These are phyloP conservation scores for Tolypocladium nubicola DNA, from an alignment of 2,329 filamentous ascomycete genomes.

Conservation along the genomic window DNA sequence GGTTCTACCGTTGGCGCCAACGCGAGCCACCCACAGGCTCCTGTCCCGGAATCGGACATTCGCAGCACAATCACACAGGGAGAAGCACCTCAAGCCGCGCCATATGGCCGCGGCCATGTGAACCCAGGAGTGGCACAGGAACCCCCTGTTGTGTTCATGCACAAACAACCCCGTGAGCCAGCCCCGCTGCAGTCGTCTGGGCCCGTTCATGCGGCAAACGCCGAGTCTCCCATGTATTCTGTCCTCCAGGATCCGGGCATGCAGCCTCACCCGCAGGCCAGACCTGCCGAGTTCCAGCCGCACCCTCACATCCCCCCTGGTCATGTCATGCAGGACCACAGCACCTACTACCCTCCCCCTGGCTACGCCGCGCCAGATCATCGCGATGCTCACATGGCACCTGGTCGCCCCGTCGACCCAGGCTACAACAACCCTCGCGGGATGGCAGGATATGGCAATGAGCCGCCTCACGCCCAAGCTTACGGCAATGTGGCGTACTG, in stretches of 20 bases:
- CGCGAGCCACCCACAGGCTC: constrained; percentile 2
- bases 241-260: constrained; percentile 1
- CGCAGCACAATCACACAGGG: constrained; percentile 4
- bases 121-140: constrained; percentile 7
- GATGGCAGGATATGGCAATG: constrained; percentile 19
- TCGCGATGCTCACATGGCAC: constrained; percentile 17
- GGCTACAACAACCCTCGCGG: constrained; percentile 19
- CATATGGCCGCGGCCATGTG: background rate
- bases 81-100: constrained; percentile 11
- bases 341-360: constrained; percentile 15
- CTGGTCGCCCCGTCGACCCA: constrained; percentile 20
- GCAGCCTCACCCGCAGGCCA: constrained; percentile 1
- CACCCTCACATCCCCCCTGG: constrained; percentile 11
- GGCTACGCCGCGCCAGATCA: constrained; percentile 17
- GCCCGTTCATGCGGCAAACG: constrained; percentile 10
- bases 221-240: constrained; percentile 4
- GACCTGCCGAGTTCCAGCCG: constrained; percentile 17
- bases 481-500: constrained; percentile 22
- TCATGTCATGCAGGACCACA: constrained; percentile 7
- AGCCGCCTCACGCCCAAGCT: constrained; percentile 8
- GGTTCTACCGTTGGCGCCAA: constrained; percentile 7
- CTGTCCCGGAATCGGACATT: background rate
- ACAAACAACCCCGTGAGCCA: constrained; percentile 7
- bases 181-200: constrained; percentile 11
- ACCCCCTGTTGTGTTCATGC: constrained; percentile 10